Conservation (phyloP, 768 basidiomycete species). For the Chalciporus pseudorubinellus region DNA sequence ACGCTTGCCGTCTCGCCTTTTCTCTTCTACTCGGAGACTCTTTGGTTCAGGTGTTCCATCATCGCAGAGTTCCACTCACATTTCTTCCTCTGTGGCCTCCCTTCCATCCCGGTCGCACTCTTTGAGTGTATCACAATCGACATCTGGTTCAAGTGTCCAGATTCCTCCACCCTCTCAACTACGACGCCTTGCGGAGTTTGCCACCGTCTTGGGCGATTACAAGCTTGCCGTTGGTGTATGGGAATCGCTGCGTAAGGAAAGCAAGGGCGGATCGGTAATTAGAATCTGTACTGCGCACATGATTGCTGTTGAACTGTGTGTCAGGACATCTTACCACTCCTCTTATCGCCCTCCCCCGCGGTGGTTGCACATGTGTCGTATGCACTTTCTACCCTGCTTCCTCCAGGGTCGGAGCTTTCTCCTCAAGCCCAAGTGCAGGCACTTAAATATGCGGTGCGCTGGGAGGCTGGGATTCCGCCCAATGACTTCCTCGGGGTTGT, state of each 20-base stretch:
- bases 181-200: slow-evolving; percentile 92
- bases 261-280: slow-evolving; percentile 78
- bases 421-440: slow-evolving; percentile 68
- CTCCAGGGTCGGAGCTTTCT: slow-evolving; percentile 45
- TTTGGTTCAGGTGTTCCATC: slow-evolving; percentile 65
- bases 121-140: slow-evolving; percentile 34
- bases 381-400: slow-evolving; percentile 50
- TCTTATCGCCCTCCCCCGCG: slow-evolving; percentile 65
- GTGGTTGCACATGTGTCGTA: slow-evolving; percentile 59
- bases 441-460: slow-evolving; percentile 67
- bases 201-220: slow-evolving; percentile 87
- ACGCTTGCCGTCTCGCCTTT: slow-evolving; percentile 78
- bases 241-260: slow-evolving; percentile 85
- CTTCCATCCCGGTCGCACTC: slow-evolving; percentile 38
- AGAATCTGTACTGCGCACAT: background rate
- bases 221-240: slow-evolving; percentile 81
- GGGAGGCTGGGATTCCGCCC: slow-evolving; percentile 64
- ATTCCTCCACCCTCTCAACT: slow-evolving; percentile 59
- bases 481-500: slow-evolving; percentile 55
- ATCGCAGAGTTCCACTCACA: slow-evolving; percentile 39
- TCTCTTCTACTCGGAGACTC: slow-evolving; percentile 79
- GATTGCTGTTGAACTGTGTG: slow-evolving; percentile 7
- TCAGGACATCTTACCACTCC: slow-evolving; percentile 79
- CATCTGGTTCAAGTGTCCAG: slow-evolving; percentile 14
- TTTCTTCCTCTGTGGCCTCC: slow-evolving; percentile 38